Evolutionary conservation across 148 eudicot species (phyloP), one percentile per base, ranked within the genome.

Genomic region (Cornus suecica): DNA sequence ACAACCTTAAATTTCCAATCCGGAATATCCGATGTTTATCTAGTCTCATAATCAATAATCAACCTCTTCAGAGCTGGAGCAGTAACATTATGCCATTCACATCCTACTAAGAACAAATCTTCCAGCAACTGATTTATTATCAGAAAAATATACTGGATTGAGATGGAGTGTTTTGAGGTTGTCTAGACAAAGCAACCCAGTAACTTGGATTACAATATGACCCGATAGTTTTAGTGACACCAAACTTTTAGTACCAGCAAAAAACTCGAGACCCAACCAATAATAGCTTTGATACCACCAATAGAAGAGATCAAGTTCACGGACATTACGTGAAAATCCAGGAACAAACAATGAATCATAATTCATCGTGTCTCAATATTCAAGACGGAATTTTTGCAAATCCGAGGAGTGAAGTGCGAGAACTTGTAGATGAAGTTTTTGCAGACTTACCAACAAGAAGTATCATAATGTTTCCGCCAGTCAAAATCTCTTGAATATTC

Each of bases 251-350:
- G 16, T 26, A 66, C 83, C 65, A 65, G 52, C 4, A 37, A 73
- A 73, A 6, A 79, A 9, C 22, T 42, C 29, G n/a, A n/a, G n/a
- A n/a, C n/a, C n/a, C n/a, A n/a, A n/a, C n/a, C n/a, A n/a, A n/a
- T n/a, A n/a, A n/a, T n/a, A n/a, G n/a, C n/a, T n/a, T n/a, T n/a
- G n/a, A n/a, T n/a, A n/a, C n/a, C n/a, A n/a, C n/a, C n/a, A n/a
- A n/a, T n/a, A n/a, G n/a, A n/a, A n/a, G n/a, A 80, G 31, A 69
- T 76, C 56, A 26, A 80, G 70, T 65, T 80, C 79, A 73, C 30
- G 65, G 28, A 80, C 65, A 18, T n/a, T 34, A 51, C 56, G 34
- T 31, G 10, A 13, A 42, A 76, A 67, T 7, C 64, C 68, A 72
- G 22, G 34, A 66, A 52, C 41, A 14, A 76, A n/a, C 79, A 79